phyloP scores from a whole-genome alignment of 331 rosid genomes.

The Quercus phellos region DNA sequence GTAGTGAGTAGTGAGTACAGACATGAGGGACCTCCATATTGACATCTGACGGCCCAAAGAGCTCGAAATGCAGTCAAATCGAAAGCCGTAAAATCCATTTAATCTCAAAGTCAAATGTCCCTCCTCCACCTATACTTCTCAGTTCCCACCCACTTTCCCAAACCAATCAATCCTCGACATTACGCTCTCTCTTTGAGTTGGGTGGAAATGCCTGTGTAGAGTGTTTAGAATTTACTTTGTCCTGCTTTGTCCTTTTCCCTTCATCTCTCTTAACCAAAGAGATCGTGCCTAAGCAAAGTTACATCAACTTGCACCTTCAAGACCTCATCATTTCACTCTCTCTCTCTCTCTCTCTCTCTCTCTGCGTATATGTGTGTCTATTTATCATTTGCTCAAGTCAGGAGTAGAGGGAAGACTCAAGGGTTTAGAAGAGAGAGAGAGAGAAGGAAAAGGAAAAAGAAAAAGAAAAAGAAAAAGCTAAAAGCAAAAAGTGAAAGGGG shows the following conservation, averaged over 20 bases:
- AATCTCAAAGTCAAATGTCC: background rate
- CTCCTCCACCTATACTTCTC: background rate
- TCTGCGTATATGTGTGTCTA: background rate
- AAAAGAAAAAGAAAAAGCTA: background rate
- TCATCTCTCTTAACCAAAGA: background rate
- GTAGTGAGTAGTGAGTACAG: no score
- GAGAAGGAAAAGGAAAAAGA: background rate
- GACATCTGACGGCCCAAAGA: background rate
- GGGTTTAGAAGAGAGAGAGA: background rate
- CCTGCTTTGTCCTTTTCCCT: background rate
- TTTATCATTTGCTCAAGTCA: constrained; percentile 5
- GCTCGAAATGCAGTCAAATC: background rate
- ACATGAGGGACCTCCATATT: constrained; percentile 6
- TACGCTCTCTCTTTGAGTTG: no score
- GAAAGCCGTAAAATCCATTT: background rate
- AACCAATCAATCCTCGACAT: background rate
- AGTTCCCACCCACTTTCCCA: background rate
- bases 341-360: background rate
- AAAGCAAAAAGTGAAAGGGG: background rate
- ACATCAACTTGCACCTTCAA: background rate
- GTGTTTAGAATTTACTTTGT: background rate
- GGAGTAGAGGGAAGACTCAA: background rate
- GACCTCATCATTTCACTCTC: background rate
- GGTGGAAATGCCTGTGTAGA: no score
- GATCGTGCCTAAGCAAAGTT: background rate